Base-by-base conservation (phyloP, 2,329 filamentous ascomycete species). In the Metarhizium brunneum region DNA sequence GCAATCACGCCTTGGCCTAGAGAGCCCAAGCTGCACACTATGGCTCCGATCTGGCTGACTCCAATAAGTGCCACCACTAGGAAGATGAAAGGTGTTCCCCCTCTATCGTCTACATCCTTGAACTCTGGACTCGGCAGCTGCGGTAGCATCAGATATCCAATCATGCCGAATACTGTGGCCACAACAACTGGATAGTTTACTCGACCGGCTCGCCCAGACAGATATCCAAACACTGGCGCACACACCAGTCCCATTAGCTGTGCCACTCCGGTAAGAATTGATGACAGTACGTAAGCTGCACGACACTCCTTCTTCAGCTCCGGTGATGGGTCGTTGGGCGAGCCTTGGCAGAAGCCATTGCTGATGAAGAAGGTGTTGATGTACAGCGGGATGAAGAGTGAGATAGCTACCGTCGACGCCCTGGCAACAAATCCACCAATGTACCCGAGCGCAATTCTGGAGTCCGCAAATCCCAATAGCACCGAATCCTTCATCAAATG, bases 361-460 rank as follows among this genome's bases (percentile, higher is more conserved):
- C 77, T 76, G 60, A 92, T 88, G 70, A 92, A 97, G 70, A 90
- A 96, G 29, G 90, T 86, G 68, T 97, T 97, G 63, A 96, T 84
- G 66, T 88, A 95, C 2, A 99, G 80, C 0, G 94, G 94, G 54
- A 99, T 88, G 72, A 97, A 99, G 6, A 97, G 81, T 0, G 90
- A 95, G 61, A 99, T 95, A 53, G 89, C 92, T 5, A 99, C 94
- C 0, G 91, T 96, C 0, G 92, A 96, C 7, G 94, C 92, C 55
- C 94, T 85, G 10, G 92, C 92, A 2, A 99, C 92, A 64, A 97
- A 96, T 1, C 94, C 94, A 59, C 92, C 94, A 0, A 97, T 75
- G 65, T 97, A 99, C 32, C 88, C 92, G 0, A 97, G 79, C 18
- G 84, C 86, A 59, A 99, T 95, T 62, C 87, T 82, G 10, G 84